A percentile compares a stretch with the other conserved stretches of the same genome.
Conservation (phyloP, 2,329 filamentous ascomycete genomes). For the Microdochium nivale region DNA sequence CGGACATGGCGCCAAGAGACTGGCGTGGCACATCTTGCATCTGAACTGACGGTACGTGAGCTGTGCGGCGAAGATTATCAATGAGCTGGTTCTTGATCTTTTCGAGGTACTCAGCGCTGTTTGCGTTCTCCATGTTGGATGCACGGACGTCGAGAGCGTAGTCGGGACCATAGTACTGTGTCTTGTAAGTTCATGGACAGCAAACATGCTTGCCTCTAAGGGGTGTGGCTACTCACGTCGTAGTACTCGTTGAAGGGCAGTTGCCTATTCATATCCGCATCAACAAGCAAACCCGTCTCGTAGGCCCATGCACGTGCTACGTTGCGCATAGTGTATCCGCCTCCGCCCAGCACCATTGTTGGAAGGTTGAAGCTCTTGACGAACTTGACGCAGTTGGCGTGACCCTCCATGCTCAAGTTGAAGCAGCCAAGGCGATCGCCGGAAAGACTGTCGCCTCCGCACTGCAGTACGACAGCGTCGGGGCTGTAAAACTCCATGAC, state of each 20-base stretch:
- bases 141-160: constrained; percentile 86
- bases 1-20: constrained; percentile 52
- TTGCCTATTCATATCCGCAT: constrained; percentile 70
- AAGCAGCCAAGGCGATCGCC: constrained; percentile 93
- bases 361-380: constrained; percentile 81
- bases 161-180: constrained; percentile 82
- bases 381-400: constrained; percentile 88
- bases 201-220: neutral
- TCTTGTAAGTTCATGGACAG: constrained; percentile 25
- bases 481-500: constrained; percentile 86
- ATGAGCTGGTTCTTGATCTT: constrained; percentile 74
- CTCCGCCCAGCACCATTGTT: constrained; percentile 86
- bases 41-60: constrained; percentile 82
- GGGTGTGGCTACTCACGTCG: constrained; percentile 47
- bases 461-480: constrained; percentile 89
- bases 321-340: constrained; percentile 95
- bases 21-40: constrained; percentile 68
- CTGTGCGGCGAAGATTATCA: constrained; percentile 80
- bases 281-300: constrained; percentile 85
- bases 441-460: constrained; percentile 88
- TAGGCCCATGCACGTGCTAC: constrained; percentile 96
- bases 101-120: constrained; percentile 72
- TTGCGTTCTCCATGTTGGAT: constrained; percentile 85
- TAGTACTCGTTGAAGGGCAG: constrained; percentile 97
- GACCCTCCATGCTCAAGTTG: constrained; percentile 93